These are phyloP conservation scores for Pelargonium australe DNA, from an alignment of 441 rosid species.

Conservation along the genomic window DNA sequence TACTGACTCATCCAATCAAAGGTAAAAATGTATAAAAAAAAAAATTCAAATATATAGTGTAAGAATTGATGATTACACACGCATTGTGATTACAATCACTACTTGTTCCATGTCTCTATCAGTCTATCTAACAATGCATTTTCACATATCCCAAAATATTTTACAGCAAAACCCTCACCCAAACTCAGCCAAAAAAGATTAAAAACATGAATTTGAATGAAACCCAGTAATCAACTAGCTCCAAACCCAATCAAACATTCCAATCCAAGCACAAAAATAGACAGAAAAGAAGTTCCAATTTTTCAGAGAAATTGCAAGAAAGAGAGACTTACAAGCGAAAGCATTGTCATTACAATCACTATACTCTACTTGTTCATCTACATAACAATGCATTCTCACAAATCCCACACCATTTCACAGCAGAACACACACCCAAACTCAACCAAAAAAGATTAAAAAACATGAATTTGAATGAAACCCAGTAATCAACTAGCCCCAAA, in stretches of 20 bases:
- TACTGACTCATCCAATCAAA: no score
- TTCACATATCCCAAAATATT: no score
- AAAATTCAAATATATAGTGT: no score
- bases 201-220: background rate
- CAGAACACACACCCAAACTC: background rate
- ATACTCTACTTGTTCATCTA: no score
- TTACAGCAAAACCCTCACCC: background rate
- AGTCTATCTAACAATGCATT: no score
- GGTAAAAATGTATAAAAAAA: no score
- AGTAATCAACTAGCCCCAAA: background rate
- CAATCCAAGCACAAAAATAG: background rate
- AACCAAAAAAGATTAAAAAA: background rate
- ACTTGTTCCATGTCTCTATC: background rate
- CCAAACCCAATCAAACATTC: background rate
- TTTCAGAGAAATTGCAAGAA: background rate
- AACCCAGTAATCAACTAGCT: background rate
- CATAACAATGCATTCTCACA: background rate
- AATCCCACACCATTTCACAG: background rate
- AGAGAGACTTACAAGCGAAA: background rate
- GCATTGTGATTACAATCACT: background rate
- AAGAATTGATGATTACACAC: background rate
- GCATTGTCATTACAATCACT: background rate
- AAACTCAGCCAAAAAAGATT: background rate
- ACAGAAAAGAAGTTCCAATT: background rate
- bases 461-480: background rate